These are phyloP conservation scores for Penicillium mononematosum DNA, from an alignment of 495 filamentous ascomycete genomes.

Conservation along the genomic window DNA sequence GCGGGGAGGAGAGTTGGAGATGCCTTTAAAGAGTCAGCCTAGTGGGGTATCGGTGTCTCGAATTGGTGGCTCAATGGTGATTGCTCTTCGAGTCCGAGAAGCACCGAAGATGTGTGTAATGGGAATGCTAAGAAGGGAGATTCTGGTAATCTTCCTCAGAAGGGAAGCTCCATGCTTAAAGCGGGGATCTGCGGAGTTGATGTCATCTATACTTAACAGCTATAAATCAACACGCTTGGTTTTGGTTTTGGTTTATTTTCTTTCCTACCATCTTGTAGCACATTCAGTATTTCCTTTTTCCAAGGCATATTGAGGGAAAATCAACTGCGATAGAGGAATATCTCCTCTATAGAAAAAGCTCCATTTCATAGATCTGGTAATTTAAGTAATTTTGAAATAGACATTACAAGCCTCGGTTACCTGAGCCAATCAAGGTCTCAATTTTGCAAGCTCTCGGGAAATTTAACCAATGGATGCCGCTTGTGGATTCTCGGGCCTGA, in stretches of 20 bases:
- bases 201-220: slow-evolving; percentile 20
- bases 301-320: background rate
- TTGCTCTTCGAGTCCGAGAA: slow-evolving; percentile 31
- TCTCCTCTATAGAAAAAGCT: background rate
- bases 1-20: slow-evolving; percentile 20
- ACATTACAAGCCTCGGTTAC: slow-evolving; percentile 3
- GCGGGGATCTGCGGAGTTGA: slow-evolving; percentile 22
- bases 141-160: slow-evolving; percentile 13
- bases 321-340: background rate
- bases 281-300: background rate
- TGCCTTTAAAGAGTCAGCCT: slow-evolving; percentile 15
- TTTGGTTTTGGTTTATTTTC: background rate
- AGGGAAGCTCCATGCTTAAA: slow-evolving; percentile 31
- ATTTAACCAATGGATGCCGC: background rate
- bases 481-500: background rate
- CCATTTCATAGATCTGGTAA: slow-evolving; percentile 5
- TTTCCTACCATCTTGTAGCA: background rate
- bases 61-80: slow-evolving; percentile 22
- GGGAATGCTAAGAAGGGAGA: background rate
- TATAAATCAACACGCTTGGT: background rate
- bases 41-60: slow-evolving; percentile 10
- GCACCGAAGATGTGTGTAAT: slow-evolving; percentile 22
- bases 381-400: background rate
- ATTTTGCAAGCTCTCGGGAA: background rate
- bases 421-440: background rate